Evolutionary conservation across 179 eudicot species (phyloP).

Genomic region (Beta macrorhiza): DNA sequence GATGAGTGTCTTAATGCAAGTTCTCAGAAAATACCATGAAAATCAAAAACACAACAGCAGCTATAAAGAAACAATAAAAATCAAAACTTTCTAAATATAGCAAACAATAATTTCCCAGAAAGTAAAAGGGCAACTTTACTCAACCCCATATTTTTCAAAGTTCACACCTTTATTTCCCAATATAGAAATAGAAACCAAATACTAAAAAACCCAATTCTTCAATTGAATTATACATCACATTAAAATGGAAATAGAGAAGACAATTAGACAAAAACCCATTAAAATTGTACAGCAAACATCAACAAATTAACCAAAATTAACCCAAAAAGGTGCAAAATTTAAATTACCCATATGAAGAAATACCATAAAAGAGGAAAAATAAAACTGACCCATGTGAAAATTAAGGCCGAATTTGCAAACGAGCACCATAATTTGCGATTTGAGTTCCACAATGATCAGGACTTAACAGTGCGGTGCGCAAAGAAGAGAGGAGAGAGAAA

Average conservation of each 20-base stretch:
- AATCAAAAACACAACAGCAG: slow-evolving; percentile 3
- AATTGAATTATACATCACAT: slow-evolving; percentile 12
- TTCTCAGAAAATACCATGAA: not conserved
- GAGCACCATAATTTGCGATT: slow-evolving; percentile 23
- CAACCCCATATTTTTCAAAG: slow-evolving; percentile 14
- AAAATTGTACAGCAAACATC: not conserved
- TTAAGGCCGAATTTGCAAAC: not conserved
- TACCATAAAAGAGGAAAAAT: slow-evolving; percentile 9
- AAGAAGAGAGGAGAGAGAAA: slow-evolving; percentile 13
- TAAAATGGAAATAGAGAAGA: not conserved
- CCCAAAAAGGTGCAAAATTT: slow-evolving; percentile 18
- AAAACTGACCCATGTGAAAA: slow-evolving; percentile 31
- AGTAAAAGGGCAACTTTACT: not conserved
- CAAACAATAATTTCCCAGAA: slow-evolving; percentile 24
- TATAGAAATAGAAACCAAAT: not conserved
- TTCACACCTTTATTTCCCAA: not conserved
- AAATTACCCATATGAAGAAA: slow-evolving; percentile 24
- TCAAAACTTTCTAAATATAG: slow-evolving; percentile 30
- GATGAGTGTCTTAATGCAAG: slow-evolving; percentile 19
- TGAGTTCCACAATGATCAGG: not conserved
- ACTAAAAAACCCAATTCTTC: slow-evolving; percentile 4
- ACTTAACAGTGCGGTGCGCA: slow-evolving; percentile 3
- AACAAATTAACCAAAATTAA: slow-evolving; percentile 10
- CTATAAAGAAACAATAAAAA: slow-evolving; percentile 6
- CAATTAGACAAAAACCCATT: not conserved